Base-by-base conservation (phyloP, 2,329 filamentous ascomycete species). In the Monilinia aucupariae region DNA sequence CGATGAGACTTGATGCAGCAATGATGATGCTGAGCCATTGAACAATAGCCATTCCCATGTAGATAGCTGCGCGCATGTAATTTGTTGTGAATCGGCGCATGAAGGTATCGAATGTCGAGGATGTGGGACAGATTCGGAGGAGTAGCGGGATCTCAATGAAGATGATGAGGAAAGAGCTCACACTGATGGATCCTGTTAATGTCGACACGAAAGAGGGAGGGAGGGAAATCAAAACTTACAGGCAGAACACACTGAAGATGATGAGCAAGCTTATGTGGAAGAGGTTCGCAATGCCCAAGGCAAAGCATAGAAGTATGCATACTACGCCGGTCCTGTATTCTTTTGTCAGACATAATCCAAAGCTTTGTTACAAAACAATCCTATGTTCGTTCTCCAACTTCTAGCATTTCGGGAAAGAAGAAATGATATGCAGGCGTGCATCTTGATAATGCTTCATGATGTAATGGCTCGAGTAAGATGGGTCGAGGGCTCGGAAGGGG, bases 121-220 rank as follows among this genome's bases (percentile, higher is more conserved):
- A 97, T 7, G 94, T 99, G 64, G 94, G 94, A 80, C 94, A 99
- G 79, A 99, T 97, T 78, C 94, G 90, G 66, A 99, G 87, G 64
- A 99, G 89, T 64, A 97, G 87, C 34, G 94, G 94, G 22, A 99
- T 88, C 77, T 99, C 90, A 74, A 93, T 82, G 78, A 94, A 94
- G 73, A 94, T 79, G 73, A 94, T 88, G 70, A 92, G 72, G 71
- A 92, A 85, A 17, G 86, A 82, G 56, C 82, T 91, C 65, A 82
- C 79, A 51, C 90, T 93, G 69, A 49, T 30, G 27, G 9, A 20
- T 56, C 67, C 61, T 71, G 63, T 27, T 64, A 54, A 43, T 30
- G 37, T 27, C 15, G 3, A 25, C 37, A n/a, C 10, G 12, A 12
- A 43, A 10, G 41, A 12, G 32, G 10, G 41, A 32, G 25, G 9